A percentile compares a stretch with the other conserved stretches of the same genome.
Conservation (phyloP, 169 alveolate species). For the Plasmodium malariae region DNA sequence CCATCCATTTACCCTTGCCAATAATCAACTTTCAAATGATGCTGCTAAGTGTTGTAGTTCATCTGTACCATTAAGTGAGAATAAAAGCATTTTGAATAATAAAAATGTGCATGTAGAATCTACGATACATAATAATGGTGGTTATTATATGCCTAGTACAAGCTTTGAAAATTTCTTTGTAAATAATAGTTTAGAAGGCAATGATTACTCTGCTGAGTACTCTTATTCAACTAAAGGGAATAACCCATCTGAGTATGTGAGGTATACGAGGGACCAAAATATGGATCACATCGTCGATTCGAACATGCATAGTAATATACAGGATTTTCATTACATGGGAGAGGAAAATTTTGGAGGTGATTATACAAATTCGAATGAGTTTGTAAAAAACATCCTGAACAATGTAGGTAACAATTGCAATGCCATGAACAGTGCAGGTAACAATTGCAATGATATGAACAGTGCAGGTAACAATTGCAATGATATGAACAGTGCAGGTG, state of each 20-base stretch:
- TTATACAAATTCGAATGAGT: constrained; percentile 3
- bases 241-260: background rate
- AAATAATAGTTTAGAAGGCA: background rate
- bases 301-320: background rate
- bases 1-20: no score
- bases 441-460: background rate
- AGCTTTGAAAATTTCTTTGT: background rate
- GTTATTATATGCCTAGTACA: background rate
- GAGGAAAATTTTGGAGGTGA: constrained; percentile 8
- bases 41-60: no score
- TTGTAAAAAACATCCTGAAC: background rate
- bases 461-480: background rate
- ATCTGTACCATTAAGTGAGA: no score
- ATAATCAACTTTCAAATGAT: no score
- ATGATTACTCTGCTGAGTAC: background rate
- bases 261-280: background rate
- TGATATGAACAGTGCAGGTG: no score
- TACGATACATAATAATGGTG: no score
- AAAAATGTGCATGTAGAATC: no score
- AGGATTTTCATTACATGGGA: constrained; percentile 4
- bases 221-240: background rate
- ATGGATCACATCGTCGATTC: background rate
- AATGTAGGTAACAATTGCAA: background rate
- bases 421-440: no score
- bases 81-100: no score